Evolutionary conservation across 2,329 filamentous ascomycete species (phyloP).

Genomic region (Colletotrichum sp.): DNA sequence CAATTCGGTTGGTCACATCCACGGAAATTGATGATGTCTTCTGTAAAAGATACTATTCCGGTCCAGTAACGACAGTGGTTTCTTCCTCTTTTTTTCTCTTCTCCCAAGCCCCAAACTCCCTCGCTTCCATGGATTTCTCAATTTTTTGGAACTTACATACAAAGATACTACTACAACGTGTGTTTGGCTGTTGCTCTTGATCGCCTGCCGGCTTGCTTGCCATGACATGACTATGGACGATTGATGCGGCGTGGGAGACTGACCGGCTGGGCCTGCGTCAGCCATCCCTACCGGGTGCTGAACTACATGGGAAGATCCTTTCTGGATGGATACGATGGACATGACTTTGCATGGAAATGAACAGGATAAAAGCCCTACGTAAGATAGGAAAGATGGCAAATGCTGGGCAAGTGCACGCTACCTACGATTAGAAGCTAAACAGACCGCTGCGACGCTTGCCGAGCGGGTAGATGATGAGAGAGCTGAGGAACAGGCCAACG

Average conservation of each 20-base stretch:
- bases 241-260: neutral
- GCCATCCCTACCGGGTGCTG: neutral
- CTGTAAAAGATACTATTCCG: neutral
- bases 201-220: neutral
- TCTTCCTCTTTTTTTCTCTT: neutral
- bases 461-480: slow-evolving; percentile 53
- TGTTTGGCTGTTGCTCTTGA: neutral
- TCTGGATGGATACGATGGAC: neutral
- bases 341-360: neutral
- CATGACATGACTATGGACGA: neutral
- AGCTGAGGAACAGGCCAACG: slow-evolving; percentile 54
- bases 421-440: slow-evolving; percentile 47
- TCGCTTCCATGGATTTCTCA: neutral
- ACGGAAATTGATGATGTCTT: neutral
- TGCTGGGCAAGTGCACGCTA: neutral
- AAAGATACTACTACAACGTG: neutral
- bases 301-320: neutral
- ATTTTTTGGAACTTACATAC: neutral
- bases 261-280: neutral
- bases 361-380: neutral
- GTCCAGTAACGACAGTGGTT: neutral
- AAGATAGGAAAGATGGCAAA: neutral
- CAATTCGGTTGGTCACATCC: neutral
- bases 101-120: neutral
- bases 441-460: slow-evolving; percentile 55